phyloP scores from a whole-genome alignment of 2,329 filamentous ascomycete genomes.

The Gaeumannomyces tritici region DNA sequence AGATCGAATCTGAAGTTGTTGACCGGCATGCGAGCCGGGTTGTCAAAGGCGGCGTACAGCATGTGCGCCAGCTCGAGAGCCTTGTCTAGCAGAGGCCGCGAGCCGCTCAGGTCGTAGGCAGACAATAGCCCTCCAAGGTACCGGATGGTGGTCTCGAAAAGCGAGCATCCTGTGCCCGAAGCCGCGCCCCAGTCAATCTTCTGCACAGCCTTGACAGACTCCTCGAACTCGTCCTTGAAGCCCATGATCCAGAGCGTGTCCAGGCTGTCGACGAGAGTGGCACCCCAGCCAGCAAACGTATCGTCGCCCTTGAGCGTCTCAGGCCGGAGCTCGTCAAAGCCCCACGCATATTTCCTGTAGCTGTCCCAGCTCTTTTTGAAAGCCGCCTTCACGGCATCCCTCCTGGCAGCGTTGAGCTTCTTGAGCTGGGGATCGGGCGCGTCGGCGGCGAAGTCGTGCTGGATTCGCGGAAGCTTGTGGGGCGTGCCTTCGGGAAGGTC shows the following conservation, averaged over 20 bases:
- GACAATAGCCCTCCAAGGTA: conserved; percentile 80
- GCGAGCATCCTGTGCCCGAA: conserved; percentile 59
- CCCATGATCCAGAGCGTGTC: conserved; percentile 87
- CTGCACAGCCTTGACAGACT: conserved; percentile 59
- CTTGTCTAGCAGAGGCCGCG: conserved; percentile 61
- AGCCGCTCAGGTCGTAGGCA: conserved; percentile 81
- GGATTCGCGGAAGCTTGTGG: conserved; percentile 31
- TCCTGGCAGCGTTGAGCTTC: conserved; percentile 21
- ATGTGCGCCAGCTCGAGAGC: conserved; percentile 72
- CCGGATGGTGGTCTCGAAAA: conserved; percentile 87
- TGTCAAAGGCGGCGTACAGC: conserved; percentile 77
- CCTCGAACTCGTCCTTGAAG: conserved; percentile 67
- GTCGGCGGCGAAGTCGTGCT: conserved; percentile 18
- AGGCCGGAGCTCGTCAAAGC: conserved; percentile 45
- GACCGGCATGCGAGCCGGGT: conserved; percentile 60
- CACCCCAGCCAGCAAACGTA: conserved; percentile 43
- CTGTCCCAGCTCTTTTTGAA: conserved; percentile 30
- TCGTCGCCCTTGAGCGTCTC: conserved; percentile 35
- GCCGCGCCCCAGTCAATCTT: conserved; percentile 77
- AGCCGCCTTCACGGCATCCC: conserved; percentile 10
- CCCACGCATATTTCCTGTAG: conserved; percentile 42
- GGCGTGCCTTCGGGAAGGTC: conserved; percentile 24
- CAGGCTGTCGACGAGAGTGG: conserved; percentile 51
- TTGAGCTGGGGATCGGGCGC: conserved; percentile 29
- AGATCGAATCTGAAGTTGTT: conserved; percentile 46